A percentile compares a stretch with the other conserved stretches of the same genome.
phyloP scores from a whole-genome alignment of 2,329 filamentous ascomycete species.

The Penicillium decumbens region DNA sequence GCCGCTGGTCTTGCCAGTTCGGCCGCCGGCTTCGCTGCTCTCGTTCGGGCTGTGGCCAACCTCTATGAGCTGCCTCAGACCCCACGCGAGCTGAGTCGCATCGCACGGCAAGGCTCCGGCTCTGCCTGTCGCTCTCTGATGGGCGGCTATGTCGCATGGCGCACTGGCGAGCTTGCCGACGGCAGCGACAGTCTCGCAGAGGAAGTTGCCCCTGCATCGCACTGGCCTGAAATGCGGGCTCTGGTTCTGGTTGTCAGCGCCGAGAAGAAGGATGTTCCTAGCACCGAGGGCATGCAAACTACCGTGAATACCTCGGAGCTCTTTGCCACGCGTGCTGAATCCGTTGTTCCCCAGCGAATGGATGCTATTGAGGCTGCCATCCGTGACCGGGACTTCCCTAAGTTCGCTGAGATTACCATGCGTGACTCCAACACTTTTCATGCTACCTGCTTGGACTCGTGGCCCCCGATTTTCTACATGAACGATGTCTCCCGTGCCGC shows the following conservation, averaged over 20 bases:
- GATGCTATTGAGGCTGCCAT: conserved; percentile 78
- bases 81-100: conserved; percentile 76
- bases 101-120: conserved; percentile 89
- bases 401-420: conserved; percentile 90
- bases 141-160: conserved; percentile 94
- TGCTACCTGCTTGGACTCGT: conserved; percentile 87
- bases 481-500: conserved; percentile 88
- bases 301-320: conserved; percentile 88
- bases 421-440: conserved; percentile 97
- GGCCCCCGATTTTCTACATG: conserved; percentile 97
- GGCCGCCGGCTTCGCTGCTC: conserved; percentile 62
- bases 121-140: conserved; percentile 91
- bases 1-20: conserved; percentile 74
- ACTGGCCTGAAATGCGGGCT: conserved; percentile 95
- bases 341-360: conserved; percentile 81
- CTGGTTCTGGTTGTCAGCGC: conserved; percentile 86
- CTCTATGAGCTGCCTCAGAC: conserved; percentile 80
- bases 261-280: conserved; percentile 92
- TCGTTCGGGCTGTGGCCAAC: conserved; percentile 78
- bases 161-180: conserved; percentile 68
- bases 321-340: conserved; percentile 69
- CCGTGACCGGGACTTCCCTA: conserved; percentile 69
- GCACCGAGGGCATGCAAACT: conserved; percentile 93
- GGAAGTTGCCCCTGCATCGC: conserved; percentile 77
- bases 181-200: conserved; percentile 84